A percentile compares a stretch with the other conserved stretches of the same genome.
Evolutionary conservation across 1,139 yeast species (phyloP).

Genomic region (Kluyveromyces sp.): DNA sequence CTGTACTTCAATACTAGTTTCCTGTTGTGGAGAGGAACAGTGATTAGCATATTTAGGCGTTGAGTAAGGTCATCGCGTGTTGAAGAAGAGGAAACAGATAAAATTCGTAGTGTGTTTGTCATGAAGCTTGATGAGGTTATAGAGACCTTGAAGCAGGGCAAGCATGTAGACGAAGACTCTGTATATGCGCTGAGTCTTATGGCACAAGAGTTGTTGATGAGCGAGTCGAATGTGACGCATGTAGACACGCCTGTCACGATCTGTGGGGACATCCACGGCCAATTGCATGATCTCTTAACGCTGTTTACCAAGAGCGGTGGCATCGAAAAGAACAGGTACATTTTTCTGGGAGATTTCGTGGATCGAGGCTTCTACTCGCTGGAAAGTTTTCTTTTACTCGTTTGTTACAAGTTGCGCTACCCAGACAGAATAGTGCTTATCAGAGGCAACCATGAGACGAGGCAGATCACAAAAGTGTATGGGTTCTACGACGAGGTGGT

Average conservation of each 20-base stretch:
- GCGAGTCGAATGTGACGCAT: conserved; percentile 89
- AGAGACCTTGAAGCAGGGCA: conserved; percentile 62
- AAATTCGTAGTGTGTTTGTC: conserved; percentile 1
- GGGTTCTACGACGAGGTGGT: conserved; percentile 98
- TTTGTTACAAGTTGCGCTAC: conserved; percentile 83
- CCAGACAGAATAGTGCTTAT: conserved; percentile 90
- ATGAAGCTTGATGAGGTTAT: conserved; percentile 38
- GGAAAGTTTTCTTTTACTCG: conserved; percentile 70
- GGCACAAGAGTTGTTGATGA: conserved; percentile 88
- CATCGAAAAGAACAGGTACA: conserved; percentile 51
- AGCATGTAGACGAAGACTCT: conserved; percentile 76
- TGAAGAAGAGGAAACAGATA: background rate
- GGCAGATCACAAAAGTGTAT: conserved; percentile 95
- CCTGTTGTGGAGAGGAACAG: background rate
- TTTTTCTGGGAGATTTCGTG: conserved; percentile 64
- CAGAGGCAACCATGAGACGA: conserved; percentile 94
- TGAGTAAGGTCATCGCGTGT: background rate
- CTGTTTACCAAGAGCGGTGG: conserved; percentile 83
- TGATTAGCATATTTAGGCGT: background rate
- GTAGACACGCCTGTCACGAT: conserved; percentile 97
- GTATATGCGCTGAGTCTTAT: conserved; percentile 76
- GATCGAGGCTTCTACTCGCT: conserved; percentile 96
- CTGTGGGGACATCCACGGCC: conserved; percentile 98
- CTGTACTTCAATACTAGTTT: background rate
- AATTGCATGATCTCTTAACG: conserved; percentile 86